Evolutionary conservation across 495 filamentous ascomycete species (phyloP), one percentile per base, ranked within the genome.

Genomic region (Rostrohypoxylon terebratum): DNA sequence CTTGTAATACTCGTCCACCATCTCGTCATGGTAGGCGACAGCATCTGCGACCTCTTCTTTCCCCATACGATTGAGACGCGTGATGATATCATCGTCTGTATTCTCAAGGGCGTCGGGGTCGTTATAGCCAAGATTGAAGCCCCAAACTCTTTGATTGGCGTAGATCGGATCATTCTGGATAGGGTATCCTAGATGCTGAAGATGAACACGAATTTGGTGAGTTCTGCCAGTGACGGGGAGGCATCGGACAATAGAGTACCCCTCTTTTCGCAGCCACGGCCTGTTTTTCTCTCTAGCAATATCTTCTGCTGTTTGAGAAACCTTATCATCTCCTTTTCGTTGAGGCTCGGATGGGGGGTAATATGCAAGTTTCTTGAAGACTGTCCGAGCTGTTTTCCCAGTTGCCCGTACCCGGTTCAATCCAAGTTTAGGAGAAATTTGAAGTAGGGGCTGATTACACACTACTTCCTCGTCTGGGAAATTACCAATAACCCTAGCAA

Each of bases 131-230:
- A 99, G 87, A 1, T 88, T 85, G 0, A 89, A 83, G 1, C 96
- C 96, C 85, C 96, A 99, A 18, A 98, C 96, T 53, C 88, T 88
- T 64, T 92, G 90, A 75, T 98, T 98, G 73, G 92, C 93, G 79
- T 99, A 99, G 68, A 99, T 99, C 3, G 96, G 96, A 77, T 99
- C 96, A 77, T 98, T 98, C 55, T 91, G 88, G 74, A 99, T 98
- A 2, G 96, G 96, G 74, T 99, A 92, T 8, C 96, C 96, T 10
- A 99, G 82, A 77, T 92, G 97, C 75, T 99, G 96, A 1, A 99
- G 87, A 75, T 99, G 96, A 10, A 99, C 96, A 23, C 96, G 88
- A 18, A 99, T 88, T 77, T 99, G 96, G 76, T 99, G 96, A 6
- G 96, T 99, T 53, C 96, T 89, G 0, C 96, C 96, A 0, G 96